Evolutionary conservation across 1,284 basidiomycete species (phyloP).

Genomic region (Ustilago bromivora): DNA sequence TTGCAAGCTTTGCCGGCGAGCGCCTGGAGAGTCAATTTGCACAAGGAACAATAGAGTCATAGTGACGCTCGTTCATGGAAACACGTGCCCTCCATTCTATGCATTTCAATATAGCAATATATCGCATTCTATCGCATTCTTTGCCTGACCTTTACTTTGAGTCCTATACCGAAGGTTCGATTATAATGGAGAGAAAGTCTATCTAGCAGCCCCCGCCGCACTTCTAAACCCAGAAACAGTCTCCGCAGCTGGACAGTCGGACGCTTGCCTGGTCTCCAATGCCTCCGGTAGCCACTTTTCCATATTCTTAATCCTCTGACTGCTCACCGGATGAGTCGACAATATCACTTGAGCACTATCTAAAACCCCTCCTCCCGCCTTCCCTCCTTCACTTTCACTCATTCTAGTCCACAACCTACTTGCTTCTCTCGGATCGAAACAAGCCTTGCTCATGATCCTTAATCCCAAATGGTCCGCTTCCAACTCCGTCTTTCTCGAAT

Average conservation of each 20-base stretch:
- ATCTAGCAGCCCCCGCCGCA: conserved; percentile 15
- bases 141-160: neutral
- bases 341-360: conserved; percentile 45
- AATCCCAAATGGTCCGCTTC: conserved; percentile 84
- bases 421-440: conserved; percentile 82
- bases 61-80: neutral
- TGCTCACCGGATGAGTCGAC: conserved; percentile 61
- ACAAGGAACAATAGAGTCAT: conserved; percentile 12
- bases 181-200: conserved; percentile 20
- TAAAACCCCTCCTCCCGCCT: conserved; percentile 18
- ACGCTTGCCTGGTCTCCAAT: conserved; percentile 19
- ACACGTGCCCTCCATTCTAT: neutral
- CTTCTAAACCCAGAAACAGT: conserved; percentile 28
- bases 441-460: conserved; percentile 74
- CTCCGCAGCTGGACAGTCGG: conserved; percentile 31
- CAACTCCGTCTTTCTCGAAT: conserved; percentile 82
- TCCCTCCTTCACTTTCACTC: conserved; percentile 40
- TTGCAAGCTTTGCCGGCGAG: conserved; percentile 75
- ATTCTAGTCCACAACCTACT: conserved; percentile 57
- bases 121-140: neutral
- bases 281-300: conserved; percentile 56
- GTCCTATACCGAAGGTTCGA: too few species aligned
- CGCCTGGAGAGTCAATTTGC: conserved; percentile 61
- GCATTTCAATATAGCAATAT: neutral
- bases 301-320: conserved; percentile 57